A percentile compares a stretch with the other conserved stretches of the same genome.
These are phyloP conservation scores for Dothidotthia symphoricarpi DNA, from an alignment of 2,329 filamentous ascomycete genomes.

Conservation along the genomic window DNA sequence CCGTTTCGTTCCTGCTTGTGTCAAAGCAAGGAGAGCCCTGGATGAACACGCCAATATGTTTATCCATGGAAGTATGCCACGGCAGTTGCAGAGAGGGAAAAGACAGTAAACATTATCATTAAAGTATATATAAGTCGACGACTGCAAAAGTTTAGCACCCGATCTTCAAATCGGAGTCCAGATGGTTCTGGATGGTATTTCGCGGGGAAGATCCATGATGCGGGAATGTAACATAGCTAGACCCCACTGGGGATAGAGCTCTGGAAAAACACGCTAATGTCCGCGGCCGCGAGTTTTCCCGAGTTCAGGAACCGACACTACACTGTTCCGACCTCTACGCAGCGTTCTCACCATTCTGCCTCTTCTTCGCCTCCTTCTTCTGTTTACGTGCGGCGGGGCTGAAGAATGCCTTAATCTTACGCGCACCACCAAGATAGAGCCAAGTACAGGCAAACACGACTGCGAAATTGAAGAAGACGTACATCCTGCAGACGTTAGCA, in stretches of 20 bases:
- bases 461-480: conserved; percentile 63
- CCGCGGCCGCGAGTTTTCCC: conserved; percentile 32
- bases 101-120: not conserved
- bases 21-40: not conserved
- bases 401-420: conserved; percentile 37
- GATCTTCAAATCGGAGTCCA: no score
- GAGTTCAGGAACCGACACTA: conserved; percentile 13
- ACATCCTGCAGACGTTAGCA: conserved; percentile 44
- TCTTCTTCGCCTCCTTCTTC: conserved; percentile 31
- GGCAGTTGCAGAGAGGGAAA: no score
- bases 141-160: no score
- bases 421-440: conserved; percentile 51
- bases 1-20: not conserved
- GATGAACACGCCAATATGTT: no score
- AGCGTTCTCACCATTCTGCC: conserved; percentile 18
- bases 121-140: conserved; percentile 4
- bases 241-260: conserved; percentile 7
- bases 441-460: conserved; percentile 55
- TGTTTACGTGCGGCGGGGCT: conserved; percentile 36
- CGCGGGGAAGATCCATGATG: conserved; percentile 23
- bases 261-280: conserved; percentile 14
- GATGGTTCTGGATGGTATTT: conserved; percentile 13
- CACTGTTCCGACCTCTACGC: no score
- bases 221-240: conserved; percentile 17
- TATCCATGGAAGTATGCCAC: no score